Evolutionary conservation across 2,329 filamentous ascomycete species (phyloP), one percentile per base, ranked within the genome.

Genomic region (Neonectria coccinea): DNA sequence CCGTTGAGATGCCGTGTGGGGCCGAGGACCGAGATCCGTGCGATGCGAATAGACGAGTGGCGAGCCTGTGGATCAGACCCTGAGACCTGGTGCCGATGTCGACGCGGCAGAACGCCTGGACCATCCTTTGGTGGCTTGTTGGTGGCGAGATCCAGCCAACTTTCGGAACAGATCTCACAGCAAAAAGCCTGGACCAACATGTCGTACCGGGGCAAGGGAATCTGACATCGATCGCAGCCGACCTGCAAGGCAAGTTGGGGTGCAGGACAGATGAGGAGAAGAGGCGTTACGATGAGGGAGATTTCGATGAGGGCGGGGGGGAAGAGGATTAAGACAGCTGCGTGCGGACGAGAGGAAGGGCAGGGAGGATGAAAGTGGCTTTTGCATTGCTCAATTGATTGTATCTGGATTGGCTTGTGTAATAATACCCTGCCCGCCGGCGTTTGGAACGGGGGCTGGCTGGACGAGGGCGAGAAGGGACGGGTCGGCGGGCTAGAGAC

Each of bases 401-500:
- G 64, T 60, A 56, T 52, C 56, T 66, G 61, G 62, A 61, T 69
- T 68, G 60, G 63, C 55, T 52, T 67, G 66, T 67, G 67, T 74
- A 70, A 67, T 69, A 74, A 73, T 74, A 73, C 71, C 72, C 66
- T 70, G 60, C 69, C 66, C 47, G 65, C 66, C 58, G 66, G 67
- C 66, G 65, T 67, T 68, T 70, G 59, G 66, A 53, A 65, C 54
- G 42, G 59, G 55, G 51, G 48, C 56, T 59, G 22, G 62, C 59
- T 68, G 60, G 59, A 54, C 58, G 56, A 56, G 39, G 51, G 50
- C 41, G 53, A 48, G 45, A 27, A 56, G 39, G 42, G 22, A 14
- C 16, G 50, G 54, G 50, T 50, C 42, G 50, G 56, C 56, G 48
- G 59, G 55, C 51, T 53, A 44, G 45, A 50, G 45, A 59, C 14